A percentile compares a stretch with the other conserved stretches of the same genome.
Conservation (phyloP, 345 rosid species). For the Eucalyptus erythrocorys region DNA sequence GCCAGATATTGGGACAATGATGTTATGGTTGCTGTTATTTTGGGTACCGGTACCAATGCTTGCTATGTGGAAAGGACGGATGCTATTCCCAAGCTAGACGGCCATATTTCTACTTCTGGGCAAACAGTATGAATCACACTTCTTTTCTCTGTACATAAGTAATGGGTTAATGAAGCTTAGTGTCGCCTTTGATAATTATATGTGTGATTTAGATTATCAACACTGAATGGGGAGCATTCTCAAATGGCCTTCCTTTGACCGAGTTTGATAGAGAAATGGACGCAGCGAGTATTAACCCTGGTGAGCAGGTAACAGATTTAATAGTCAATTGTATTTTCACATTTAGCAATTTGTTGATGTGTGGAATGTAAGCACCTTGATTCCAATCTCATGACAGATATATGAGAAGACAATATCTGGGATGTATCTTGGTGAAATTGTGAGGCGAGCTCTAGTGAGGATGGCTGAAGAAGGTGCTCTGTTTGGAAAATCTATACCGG, state of each 20-base stretch:
- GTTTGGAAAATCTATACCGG: slow-evolving; percentile 32
- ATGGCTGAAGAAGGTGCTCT: slow-evolving; percentile 52
- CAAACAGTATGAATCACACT: slow-evolving; percentile 23
- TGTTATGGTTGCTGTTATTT: slow-evolving; percentile 80
- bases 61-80: slow-evolving; percentile 68
- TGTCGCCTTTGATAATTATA: neutral
- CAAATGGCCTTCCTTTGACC: slow-evolving; percentile 59
- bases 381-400: slow-evolving; percentile 21
- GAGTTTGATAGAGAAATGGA: slow-evolving; percentile 69
- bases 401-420: slow-evolving; percentile 92
- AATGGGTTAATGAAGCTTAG: neutral
- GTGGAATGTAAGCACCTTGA: neutral
- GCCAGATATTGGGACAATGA: slow-evolving; percentile 78
- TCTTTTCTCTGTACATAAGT: neutral
- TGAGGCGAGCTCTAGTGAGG: slow-evolving; percentile 36
- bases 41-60: slow-evolving; percentile 93
- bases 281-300: slow-evolving; percentile 57
- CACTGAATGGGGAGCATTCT: slow-evolving; percentile 89
- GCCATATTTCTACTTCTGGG: slow-evolving; percentile 22
- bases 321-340: neutral
- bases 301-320: slow-evolving; percentile 60
- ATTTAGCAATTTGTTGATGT: neutral
- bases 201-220: slow-evolving; percentile 44
- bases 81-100: slow-evolving; percentile 52
- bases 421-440: slow-evolving; percentile 94